Conservation (phyloP, 805 yeast genomes). For the Wickerhamomyces alni region DNA sequence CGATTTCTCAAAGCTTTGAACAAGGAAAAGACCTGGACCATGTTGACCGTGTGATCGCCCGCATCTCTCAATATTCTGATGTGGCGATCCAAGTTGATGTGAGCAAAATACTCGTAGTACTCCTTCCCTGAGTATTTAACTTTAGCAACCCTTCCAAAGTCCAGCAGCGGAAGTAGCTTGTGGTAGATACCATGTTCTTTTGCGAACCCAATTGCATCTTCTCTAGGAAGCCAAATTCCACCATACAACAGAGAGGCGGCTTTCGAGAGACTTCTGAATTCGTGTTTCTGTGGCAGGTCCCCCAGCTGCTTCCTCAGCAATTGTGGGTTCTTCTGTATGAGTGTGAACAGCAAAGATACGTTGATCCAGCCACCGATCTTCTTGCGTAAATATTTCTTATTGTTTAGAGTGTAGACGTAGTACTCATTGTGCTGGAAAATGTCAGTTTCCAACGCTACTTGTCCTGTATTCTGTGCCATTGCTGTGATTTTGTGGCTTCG, state of each 20-base stretch:
- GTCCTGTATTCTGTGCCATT: no score
- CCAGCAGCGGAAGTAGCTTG: constrained; percentile 15
- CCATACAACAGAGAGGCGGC: constrained; percentile 1
- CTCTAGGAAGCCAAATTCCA: constrained; percentile 21
- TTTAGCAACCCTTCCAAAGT: constrained; percentile 21
- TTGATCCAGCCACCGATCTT: constrained; percentile 22
- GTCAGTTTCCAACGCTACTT: constrained; percentile 4
- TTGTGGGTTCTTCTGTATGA: not conserved
- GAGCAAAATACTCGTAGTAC: constrained; percentile 22
- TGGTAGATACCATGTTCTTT: constrained; percentile 10
- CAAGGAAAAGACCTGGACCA: constrained; percentile 19
- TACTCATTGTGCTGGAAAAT: constrained; percentile 6
- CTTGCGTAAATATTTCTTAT: constrained; percentile 8
- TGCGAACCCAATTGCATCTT: constrained; percentile 19
- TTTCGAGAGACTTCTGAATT: constrained; percentile 1
- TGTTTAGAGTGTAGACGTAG: constrained; percentile 6
- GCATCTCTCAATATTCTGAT: constrained; percentile 22
- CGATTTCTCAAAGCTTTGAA: constrained; percentile 8
- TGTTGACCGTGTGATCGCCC: constrained; percentile 12
- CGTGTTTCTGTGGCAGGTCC: constrained; percentile 1
- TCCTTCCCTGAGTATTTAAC: constrained; percentile 18
- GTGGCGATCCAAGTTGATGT: constrained; percentile 9
- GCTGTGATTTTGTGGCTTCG: no score
- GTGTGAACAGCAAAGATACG: constrained; percentile 8
- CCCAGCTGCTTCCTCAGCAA: not conserved